These are phyloP conservation scores for Pittosporum tobira DNA, from an alignment of 129 eudicot species.

Conservation along the genomic window DNA sequence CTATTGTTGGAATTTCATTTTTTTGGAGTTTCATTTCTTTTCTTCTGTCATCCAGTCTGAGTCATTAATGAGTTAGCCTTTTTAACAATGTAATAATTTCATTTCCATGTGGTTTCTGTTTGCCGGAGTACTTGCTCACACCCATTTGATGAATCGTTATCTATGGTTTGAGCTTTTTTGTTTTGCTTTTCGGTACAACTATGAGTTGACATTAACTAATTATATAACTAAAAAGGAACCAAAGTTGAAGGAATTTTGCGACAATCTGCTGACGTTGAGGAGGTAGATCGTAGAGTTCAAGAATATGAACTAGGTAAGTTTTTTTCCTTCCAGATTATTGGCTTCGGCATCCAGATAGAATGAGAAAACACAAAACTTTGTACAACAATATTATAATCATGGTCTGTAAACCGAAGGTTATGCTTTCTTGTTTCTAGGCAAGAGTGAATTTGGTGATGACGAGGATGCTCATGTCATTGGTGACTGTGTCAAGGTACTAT, in stretches of 20 bases:
- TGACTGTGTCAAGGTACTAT: slow-evolving; percentile 88
- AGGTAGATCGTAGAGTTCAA: slow-evolving; percentile 90
- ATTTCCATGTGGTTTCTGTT: too few species aligned
- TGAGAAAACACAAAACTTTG: background rate
- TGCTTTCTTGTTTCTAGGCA: slow-evolving; percentile 42
- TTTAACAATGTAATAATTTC: too few species aligned
- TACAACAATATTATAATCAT: background rate
- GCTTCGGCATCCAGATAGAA: background rate
- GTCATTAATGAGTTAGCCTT: too few species aligned
- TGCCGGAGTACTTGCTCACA: background rate
- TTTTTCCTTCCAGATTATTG: background rate
- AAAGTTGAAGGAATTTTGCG: slow-evolving; percentile 95
- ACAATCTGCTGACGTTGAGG: slow-evolving; percentile 95
- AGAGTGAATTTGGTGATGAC: slow-evolving; percentile 66
- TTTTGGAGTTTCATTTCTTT: background rate
- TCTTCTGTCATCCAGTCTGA: too few species aligned
- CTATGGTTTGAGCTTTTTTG: background rate
- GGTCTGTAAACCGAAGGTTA: slow-evolving; percentile 15
- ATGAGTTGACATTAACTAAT: background rate
- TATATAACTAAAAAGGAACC: slow-evolving; percentile 41
- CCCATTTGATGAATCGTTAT: background rate
- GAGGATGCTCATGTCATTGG: slow-evolving; percentile 99
- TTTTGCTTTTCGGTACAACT: background rate
- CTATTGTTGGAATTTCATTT: background rate
- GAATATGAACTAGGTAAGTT: slow-evolving; percentile 97